Conservation (phyloP, 2,329 filamentous ascomycete genomes). For the Colletotrichum plurivorum region DNA sequence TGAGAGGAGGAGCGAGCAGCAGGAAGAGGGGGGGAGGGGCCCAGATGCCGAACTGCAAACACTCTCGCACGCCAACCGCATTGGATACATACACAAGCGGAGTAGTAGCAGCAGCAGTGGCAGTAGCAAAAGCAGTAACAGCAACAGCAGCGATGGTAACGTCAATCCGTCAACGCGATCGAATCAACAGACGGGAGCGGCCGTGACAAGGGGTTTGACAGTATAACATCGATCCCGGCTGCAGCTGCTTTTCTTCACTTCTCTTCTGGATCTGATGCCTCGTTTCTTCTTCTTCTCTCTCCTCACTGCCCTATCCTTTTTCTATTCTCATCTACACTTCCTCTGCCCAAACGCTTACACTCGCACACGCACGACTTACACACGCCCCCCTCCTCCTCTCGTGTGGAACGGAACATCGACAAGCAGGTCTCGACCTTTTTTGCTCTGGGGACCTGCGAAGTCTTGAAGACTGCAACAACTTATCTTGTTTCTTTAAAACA, state of each 20-base stretch:
- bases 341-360: background rate
- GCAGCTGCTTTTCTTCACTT: constrained; percentile 26
- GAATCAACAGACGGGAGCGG: constrained; percentile 12
- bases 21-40: constrained; percentile 4
- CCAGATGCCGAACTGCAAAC: constrained; percentile 19
- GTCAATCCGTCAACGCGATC: background rate
- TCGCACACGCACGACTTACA: background rate
- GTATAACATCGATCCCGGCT: constrained; percentile 35
- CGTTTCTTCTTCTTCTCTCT: too few relatives aligned
- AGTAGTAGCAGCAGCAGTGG: background rate
- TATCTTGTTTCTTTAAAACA: constrained; percentile 35
- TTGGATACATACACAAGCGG: constrained; percentile 1
- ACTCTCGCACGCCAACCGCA: background rate
- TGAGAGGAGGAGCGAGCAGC: too few relatives aligned
- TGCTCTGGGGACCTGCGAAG: too few relatives aligned
- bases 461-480: background rate
- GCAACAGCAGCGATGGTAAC: background rate
- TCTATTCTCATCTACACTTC: background rate
- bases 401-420: constrained; percentile 22
- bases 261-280: background rate
- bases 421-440: constrained; percentile 4
- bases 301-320: background rate
- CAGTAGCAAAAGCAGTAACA: background rate
- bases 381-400: background rate
- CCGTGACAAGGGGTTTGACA: constrained; percentile 11